Evolutionary conservation across 768 basidiomycete genomes (phyloP).

Genomic region (Hebeloma cylindrosporum): DNA sequence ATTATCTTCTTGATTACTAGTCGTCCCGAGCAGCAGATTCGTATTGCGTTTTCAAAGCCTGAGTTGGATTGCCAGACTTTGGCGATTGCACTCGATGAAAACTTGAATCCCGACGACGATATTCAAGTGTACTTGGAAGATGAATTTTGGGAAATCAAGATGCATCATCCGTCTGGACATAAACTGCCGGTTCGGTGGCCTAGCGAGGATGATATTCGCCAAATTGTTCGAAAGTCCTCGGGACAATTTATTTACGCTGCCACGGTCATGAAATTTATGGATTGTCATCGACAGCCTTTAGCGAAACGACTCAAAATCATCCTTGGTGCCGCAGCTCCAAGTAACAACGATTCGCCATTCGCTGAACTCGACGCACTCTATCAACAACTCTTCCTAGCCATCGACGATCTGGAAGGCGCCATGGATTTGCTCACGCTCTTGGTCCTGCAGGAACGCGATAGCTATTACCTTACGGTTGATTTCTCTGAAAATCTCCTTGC

Average conservation of each 20-base stretch:
- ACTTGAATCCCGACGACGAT: slow-evolving; percentile 13
- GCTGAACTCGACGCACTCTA: slow-evolving; percentile 18
- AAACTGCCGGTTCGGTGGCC: slow-evolving; percentile 18
- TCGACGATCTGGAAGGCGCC: neutral
- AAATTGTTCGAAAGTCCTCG: slow-evolving; percentile 17
- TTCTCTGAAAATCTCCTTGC: neutral
- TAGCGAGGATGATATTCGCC: slow-evolving; percentile 1
- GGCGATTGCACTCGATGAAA: slow-evolving; percentile 14
- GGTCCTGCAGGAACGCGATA: neutral
- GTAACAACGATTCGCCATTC: slow-evolving; percentile 7
- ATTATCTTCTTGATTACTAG: slow-evolving; percentile 16
- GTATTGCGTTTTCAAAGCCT: slow-evolving; percentile 1
- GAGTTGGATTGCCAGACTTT: neutral
- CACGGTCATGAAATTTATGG: slow-evolving; percentile 13
- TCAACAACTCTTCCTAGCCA: slow-evolving; percentile 5
- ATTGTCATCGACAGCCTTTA: slow-evolving; percentile 7
- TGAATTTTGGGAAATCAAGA: slow-evolving; percentile 13
- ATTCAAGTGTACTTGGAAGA: slow-evolving; percentile 12
- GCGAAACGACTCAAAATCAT: slow-evolving; percentile 13
- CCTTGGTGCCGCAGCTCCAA: slow-evolving; percentile 4
- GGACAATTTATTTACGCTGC: slow-evolving; percentile 22
- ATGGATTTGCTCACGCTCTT: neutral
- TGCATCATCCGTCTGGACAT: slow-evolving; percentile 3
- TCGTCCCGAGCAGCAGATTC: slow-evolving; percentile 15
- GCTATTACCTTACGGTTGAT: neutral